phyloP scores from a whole-genome alignment of 139 green algal species.

The Edaphochlamys debaryana region DNA sequence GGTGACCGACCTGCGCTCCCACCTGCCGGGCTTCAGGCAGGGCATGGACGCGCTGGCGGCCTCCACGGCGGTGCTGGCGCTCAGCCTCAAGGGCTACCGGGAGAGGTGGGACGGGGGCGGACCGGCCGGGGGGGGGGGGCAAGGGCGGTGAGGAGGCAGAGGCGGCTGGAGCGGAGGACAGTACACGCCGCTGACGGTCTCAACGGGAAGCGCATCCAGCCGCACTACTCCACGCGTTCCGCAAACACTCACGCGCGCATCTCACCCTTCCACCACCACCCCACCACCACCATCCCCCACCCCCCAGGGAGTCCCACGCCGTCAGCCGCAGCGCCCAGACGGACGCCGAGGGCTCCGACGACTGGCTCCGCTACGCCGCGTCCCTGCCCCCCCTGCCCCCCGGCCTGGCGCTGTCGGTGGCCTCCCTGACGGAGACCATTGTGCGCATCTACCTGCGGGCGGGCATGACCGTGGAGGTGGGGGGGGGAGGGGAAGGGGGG shows the following conservation, averaged over 20 bases:
- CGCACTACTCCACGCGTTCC: too few species aligned
- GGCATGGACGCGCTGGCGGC: slow-evolving; percentile 25
- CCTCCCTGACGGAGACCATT: slow-evolving; percentile 43
- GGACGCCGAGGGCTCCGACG: not conserved
- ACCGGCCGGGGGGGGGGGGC: not conserved
- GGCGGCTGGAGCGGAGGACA: not conserved
- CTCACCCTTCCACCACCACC: too few species aligned
- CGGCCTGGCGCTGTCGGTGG: slow-evolving; percentile 20
- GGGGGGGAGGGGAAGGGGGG: too few species aligned
- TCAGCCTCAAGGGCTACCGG: slow-evolving; percentile 30
- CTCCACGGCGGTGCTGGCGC: slow-evolving; percentile 3
- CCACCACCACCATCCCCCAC: too few species aligned
- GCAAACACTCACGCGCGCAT: too few species aligned
- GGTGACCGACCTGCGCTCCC: not conserved
- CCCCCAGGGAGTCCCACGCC: slow-evolving; percentile 14
- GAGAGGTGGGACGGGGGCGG: too few species aligned
- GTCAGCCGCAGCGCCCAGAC: slow-evolving; percentile 7
- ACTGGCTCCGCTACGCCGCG: slow-evolving; percentile 6
- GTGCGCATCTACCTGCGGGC: slow-evolving; percentile 55
- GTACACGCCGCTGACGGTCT: not conserved
- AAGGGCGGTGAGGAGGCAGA: not conserved
- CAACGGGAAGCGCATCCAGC: too few species aligned
- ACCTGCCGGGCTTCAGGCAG: not conserved
- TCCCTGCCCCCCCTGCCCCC: slow-evolving; percentile 21
- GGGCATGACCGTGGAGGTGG: slow-evolving; percentile 26